A percentile compares a stretch with the other conserved stretches of the same genome.
phyloP scores from a whole-genome alignment of 495 filamentous ascomycete genomes.

The Podospora australis region DNA sequence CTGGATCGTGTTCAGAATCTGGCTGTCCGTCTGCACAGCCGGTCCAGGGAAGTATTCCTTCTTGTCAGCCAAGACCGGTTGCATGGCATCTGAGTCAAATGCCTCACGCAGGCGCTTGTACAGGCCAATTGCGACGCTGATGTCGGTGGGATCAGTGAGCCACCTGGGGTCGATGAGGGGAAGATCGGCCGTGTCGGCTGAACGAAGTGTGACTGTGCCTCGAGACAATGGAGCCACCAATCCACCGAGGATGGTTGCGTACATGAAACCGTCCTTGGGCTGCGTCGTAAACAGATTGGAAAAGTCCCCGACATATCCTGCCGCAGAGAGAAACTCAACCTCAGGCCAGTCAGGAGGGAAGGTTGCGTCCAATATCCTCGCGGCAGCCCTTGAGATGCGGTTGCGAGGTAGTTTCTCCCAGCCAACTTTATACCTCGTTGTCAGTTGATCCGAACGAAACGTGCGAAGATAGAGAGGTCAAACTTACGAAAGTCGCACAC shows the following conservation, averaged over 20 bases:
- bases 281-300: slow-evolving; percentile 24
- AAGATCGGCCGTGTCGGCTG: slow-evolving; percentile 32
- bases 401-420: slow-evolving; percentile 41
- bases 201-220: slow-evolving; percentile 48
- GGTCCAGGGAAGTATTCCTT: background rate
- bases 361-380: slow-evolving; percentile 1
- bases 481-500: slow-evolving; percentile 38
- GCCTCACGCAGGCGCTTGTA: slow-evolving; percentile 29
- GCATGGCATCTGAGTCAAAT: background rate
- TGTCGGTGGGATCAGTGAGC: slow-evolving; percentile 39
- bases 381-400: slow-evolving; percentile 26
- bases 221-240: slow-evolving; percentile 43
- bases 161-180: slow-evolving; percentile 44
- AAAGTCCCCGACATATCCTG: slow-evolving; percentile 20
- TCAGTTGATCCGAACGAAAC: too few species aligned
- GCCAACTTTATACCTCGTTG: too few species aligned
- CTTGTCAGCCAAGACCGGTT: background rate
- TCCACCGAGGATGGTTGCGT: slow-evolving; percentile 21
- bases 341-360: slow-evolving; percentile 56
- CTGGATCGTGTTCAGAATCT: background rate
- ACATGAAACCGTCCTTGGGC: slow-evolving; percentile 34
- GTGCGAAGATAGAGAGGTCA: too few species aligned
- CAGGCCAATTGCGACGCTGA: slow-evolving; percentile 35
- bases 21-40: background rate
- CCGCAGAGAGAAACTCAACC: slow-evolving; percentile 35